Evolutionary conservation across 106 monocot genomes (phyloP).

Genomic region (Apostasia ramifera): DNA sequence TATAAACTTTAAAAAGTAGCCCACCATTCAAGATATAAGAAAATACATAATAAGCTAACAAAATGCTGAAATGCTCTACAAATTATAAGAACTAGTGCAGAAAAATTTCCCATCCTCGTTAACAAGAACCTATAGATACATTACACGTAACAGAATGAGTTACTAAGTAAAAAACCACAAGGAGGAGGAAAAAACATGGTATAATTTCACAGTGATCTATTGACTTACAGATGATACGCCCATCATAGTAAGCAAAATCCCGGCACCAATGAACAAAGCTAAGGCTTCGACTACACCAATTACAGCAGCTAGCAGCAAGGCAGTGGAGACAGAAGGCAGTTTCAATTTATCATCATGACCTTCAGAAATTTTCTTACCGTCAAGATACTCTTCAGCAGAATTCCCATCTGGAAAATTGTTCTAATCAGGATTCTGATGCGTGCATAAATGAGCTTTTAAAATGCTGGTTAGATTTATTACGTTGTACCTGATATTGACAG

Average conservation of each 20-base stretch:
- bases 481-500: slow-evolving; percentile 25
- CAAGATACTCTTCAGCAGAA: slow-evolving; percentile 11
- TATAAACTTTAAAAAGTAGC: not conserved
- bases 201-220: not conserved
- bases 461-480: not conserved
- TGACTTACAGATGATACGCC: slow-evolving; percentile 66
- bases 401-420: slow-evolving; percentile 8
- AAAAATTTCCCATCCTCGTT: too few species aligned
- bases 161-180: not conserved
- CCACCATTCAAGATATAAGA: too few species aligned
- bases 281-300: slow-evolving; percentile 83
- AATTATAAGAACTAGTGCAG: too few species aligned
- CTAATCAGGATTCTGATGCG: not conserved
- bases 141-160: not conserved
- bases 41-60: too few species aligned
- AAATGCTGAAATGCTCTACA: too few species aligned
- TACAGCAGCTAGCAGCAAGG: slow-evolving; percentile 67
- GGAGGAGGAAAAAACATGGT: not conserved
- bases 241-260: slow-evolving; percentile 73
- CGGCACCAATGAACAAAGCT: slow-evolving; percentile 73
- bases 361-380: slow-evolving; percentile 6
- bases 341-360: slow-evolving; percentile 33
- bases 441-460: not conserved
- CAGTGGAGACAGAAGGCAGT: slow-evolving; percentile 84
- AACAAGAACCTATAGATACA: too few species aligned